Percentiles rank a stretch among this genome's conserved stretches.
Evolutionary conservation across 164 flowering plant genomes (phyloP).

Genomic region (Berberis vulgaris): DNA sequence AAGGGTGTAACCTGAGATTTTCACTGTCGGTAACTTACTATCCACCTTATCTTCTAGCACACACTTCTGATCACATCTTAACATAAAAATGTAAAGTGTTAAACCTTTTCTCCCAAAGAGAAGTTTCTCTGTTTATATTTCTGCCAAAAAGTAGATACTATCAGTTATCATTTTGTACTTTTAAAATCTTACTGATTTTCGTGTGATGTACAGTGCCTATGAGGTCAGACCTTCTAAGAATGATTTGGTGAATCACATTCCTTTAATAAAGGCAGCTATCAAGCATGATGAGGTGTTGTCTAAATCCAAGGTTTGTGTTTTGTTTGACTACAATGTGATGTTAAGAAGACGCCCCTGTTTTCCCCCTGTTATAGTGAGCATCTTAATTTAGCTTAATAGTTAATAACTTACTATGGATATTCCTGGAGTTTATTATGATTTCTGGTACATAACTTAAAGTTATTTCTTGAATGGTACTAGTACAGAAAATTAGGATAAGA

Average conservation of each 20-base stretch:
- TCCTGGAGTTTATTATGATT: too few species aligned
- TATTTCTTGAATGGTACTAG: too few species aligned
- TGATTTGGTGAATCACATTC: constrained; percentile 34
- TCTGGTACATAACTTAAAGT: too few species aligned
- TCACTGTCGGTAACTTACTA: too few species aligned
- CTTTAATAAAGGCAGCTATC: constrained; percentile 29
- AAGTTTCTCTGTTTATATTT: too few species aligned
- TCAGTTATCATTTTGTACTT: not conserved
- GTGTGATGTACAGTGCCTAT: constrained; percentile 26
- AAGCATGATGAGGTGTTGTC: constrained; percentile 28
- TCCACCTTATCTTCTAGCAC: too few species aligned
- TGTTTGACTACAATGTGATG: not conserved
- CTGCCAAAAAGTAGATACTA: not conserved
- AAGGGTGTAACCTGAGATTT: too few species aligned
- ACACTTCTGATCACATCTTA: too few species aligned
- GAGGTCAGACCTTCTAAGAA: constrained; percentile 35
- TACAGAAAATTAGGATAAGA: too few species aligned
- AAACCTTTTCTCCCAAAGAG: too few species aligned
- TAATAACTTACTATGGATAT: too few species aligned
- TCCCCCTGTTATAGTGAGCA: not conserved
- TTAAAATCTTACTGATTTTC: constrained; percentile 3
- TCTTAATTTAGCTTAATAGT: not conserved
- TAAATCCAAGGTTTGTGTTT: constrained; percentile 33
- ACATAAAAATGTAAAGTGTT: too few species aligned
- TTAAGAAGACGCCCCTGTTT: not conserved